Evolutionary conservation across 768 basidiomycete species (phyloP), one percentile per base, ranked within the genome.

Genomic region (Lactarius sanguifluus): DNA sequence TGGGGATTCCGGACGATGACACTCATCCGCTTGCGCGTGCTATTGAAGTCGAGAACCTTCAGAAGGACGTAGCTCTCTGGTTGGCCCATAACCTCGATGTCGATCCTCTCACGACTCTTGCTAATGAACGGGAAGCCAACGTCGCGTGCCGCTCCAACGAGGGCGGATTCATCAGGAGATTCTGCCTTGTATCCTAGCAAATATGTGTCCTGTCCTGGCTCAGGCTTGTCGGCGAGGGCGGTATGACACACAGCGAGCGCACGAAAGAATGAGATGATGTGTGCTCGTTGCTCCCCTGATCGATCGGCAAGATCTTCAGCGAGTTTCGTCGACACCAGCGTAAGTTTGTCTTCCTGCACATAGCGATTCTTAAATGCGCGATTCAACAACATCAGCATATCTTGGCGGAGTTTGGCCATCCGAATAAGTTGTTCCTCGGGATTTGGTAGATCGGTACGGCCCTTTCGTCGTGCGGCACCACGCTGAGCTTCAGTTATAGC

Each of bases 401-500:
- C 79, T 50, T 83, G 78, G 76, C 94, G 95, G 65, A 91, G 81
- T 20, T 70, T 76, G 0, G 78, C 79, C 15, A 98, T 81, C 73
- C 87, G 85, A 62, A 81, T 82, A 45, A 81, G 82, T 59, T 96
- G 85, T 73, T 94, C 92, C 60, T 83, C 82, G 12, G 90, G 88
- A 65, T 89, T 85, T 62, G 89, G 74, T 0, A 83, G 73, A 43
- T 92, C 86, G 2, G 80, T 82, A 43, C 82, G 82, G 12, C 94
- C 94, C 69, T 93, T 85, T 1, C 96, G 84, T 61, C 89, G 89
- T 1, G 92, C 94, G 0, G 94, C 91, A 41, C 96, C 96, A 28
- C 93, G 86, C 77, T 96, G 94, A 0, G 96, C 96, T 76, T 98
- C 96, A 0, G 96, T 98, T 66, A 98, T 75, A 9, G 96, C 96